These are phyloP conservation scores for Sclerotinia trifoliorum DNA, from an alignment of 2,329 filamentous ascomycete species.

Conservation along the genomic window DNA sequence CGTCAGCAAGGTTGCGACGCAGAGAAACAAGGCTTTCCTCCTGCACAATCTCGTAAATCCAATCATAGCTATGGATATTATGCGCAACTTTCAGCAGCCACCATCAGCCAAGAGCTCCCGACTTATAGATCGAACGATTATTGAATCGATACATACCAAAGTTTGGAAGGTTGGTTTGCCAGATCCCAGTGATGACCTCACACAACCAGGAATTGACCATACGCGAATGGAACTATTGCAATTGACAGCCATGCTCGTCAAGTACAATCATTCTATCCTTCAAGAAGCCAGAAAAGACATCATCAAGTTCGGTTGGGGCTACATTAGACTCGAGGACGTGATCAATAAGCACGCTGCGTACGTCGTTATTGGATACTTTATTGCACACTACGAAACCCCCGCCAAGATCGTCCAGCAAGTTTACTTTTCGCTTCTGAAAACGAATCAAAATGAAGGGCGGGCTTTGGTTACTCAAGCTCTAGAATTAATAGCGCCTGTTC, in stretches of 20 bases:
- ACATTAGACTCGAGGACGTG: conserved; percentile 95
- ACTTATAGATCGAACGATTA: conserved; percentile 81
- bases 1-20: conserved; percentile 71
- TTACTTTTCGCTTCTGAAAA: conserved; percentile 85
- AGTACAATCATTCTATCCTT: conserved; percentile 85
- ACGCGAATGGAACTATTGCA: conserved; percentile 95
- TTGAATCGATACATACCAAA: conserved; percentile 85
- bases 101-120: conserved; percentile 59
- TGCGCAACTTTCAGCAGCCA: conserved; percentile 69
- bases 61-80: conserved; percentile 88
- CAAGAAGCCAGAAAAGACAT: conserved; percentile 95
- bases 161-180: conserved; percentile 89
- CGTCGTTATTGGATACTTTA: conserved; percentile 96
- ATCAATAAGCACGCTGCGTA: conserved; percentile 99
- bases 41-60: conserved; percentile 93
- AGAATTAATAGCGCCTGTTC: conserved; percentile 89
- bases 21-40: conserved; percentile 90
- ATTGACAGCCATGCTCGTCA: conserved; percentile 89
- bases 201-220: conserved; percentile 86
- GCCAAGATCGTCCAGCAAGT: conserved; percentile 95
- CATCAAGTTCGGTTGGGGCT: conserved; percentile 99
- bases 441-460: conserved; percentile 92
- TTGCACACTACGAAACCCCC: conserved; percentile 93
- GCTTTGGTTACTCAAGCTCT: conserved; percentile 90
- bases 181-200: conserved; percentile 78